Evolutionary conservation across 2,329 filamentous ascomycete species (phyloP).

Genomic region (Diaporthe ilicicola): DNA sequence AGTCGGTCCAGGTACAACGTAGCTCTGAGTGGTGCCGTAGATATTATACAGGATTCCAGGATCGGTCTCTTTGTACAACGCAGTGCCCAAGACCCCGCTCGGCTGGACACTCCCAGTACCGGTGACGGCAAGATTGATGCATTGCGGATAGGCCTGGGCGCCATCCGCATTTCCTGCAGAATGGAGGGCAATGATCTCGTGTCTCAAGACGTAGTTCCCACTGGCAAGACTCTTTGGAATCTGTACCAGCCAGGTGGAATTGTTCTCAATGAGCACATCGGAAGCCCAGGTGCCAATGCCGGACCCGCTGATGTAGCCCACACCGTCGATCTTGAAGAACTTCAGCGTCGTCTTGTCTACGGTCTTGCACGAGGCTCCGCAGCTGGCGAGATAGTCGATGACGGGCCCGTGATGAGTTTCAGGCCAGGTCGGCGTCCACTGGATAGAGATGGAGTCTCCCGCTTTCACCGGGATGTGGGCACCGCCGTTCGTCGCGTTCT

Average conservation of each 20-base stretch:
- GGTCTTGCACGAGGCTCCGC: conserved; percentile 44
- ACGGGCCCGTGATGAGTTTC: conserved; percentile 41
- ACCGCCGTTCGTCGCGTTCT: conserved; percentile 41
- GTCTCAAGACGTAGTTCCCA: conserved; percentile 56
- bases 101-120: conserved; percentile 47
- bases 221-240: conserved; percentile 50
- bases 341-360: conserved; percentile 46
- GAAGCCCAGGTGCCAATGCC: conserved; percentile 46
- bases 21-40: conserved; percentile 45
- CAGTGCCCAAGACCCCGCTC: conserved; percentile 57
- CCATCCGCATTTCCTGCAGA: conserved; percentile 47
- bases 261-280: conserved; percentile 53
- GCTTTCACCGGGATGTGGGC: conserved; percentile 41
- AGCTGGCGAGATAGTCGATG: conserved; percentile 47
- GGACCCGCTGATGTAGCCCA: conserved; percentile 39
- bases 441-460: conserved; percentile 40
- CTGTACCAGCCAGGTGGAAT: conserved; percentile 54
- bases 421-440: conserved; percentile 32
- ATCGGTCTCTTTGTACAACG: conserved; percentile 60
- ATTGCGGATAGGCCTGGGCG: conserved; percentile 58
- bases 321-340: conserved; percentile 48
- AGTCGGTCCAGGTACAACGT: conserved; percentile 34
- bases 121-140: conserved; percentile 61
- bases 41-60: conserved; percentile 63
- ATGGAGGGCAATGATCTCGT: conserved; percentile 57